Evolutionary conservation across 1,139 yeast species (phyloP), one percentile per base, ranked within the genome.

Genomic region (Petasospora rhodanensis): DNA sequence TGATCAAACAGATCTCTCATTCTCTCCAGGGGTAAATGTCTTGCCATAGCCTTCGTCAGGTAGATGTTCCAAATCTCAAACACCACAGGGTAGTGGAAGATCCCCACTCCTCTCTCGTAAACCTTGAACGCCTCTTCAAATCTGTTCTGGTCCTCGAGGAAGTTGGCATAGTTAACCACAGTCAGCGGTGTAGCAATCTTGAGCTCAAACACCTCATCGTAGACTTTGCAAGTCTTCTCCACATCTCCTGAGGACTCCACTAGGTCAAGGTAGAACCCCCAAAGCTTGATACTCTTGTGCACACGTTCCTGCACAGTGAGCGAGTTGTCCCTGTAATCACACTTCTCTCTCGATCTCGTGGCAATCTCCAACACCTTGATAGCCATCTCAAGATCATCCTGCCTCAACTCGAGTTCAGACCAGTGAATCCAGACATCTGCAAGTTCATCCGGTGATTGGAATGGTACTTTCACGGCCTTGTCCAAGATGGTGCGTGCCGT

Each of bases 21-120:
- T 40, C 85, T 61, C 46, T 85, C 95, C 0, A 52, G 40, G 5
- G 59, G 51, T 14, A 75, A 46, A 3, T 42, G 28, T 10, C 69
- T 51, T 22, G 61, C 52, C 11, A 78, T 45, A 0, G 76, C 69
- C 39, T 73, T 77, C 2, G 70, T 59, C 23, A 87, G 52, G 54
- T 86, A 87, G 9, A 73, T 61, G 39, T 72, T 75, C 91, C 93
- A 85, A 18, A 87, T 65, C 45, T 84, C 86, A 49, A 70, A 79
- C 12, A 79, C 78, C 4, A 70, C 65, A 1, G 82, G 78, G 43
- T 77, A 79, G 8, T 66, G 61, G 54, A 87, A 87, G 12, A 72
- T 48, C 7, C 61, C 64, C 18, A 85, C 54, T 0, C 89, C 93
- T 11, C 72, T 59, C 51, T 86, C 95, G 54, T 75, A 85, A 0